phyloP scores from a whole-genome alignment of 768 basidiomycete species.

The Phylloporus arenicola region DNA sequence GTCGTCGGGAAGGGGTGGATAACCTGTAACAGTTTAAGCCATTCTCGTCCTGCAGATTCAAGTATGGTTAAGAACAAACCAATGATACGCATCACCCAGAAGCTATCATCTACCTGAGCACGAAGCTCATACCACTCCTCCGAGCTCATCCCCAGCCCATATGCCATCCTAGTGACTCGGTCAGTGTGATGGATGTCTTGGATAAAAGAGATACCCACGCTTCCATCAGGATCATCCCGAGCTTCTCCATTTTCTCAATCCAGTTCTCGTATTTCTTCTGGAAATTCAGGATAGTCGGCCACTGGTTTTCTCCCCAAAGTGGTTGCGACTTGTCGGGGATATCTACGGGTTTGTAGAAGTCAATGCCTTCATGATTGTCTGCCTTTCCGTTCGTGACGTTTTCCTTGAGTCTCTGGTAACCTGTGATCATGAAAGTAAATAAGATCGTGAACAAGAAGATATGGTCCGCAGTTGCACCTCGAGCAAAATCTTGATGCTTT shows the following conservation, averaged over 20 bases:
- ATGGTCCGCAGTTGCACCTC: constrained; percentile 50
- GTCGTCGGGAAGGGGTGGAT: constrained; percentile 77
- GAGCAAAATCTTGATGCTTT: constrained; percentile 61
- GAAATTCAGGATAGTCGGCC: constrained; percentile 62
- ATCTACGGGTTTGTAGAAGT: constrained; percentile 72
- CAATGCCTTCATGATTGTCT: constrained; percentile 82
- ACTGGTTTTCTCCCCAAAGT: constrained; percentile 84
- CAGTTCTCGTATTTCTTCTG: constrained; percentile 62
- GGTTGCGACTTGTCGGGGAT: constrained; percentile 64
- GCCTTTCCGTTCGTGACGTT: constrained; percentile 83
- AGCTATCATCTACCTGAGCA: constrained; percentile 73
- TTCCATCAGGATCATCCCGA: constrained; percentile 81
- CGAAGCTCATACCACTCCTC: constrained; percentile 68
- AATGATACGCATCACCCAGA: constrained; percentile 86
- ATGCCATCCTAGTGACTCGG: constrained; percentile 57
- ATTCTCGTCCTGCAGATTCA: not conserved
- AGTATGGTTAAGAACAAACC: constrained; percentile 36
- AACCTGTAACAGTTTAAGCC: constrained; percentile 42
- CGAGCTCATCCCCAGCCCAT: constrained; percentile 65
- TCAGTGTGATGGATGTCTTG: not conserved
- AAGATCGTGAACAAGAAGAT: not conserved
- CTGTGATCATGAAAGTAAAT: constrained; percentile 34
- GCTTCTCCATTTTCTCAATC: constrained; percentile 79
- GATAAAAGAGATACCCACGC: constrained; percentile 48
- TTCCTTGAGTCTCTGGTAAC: constrained; percentile 75